Conservation (phyloP, 2,329 filamentous ascomycete species). For the Neurospora crassa region DNA sequence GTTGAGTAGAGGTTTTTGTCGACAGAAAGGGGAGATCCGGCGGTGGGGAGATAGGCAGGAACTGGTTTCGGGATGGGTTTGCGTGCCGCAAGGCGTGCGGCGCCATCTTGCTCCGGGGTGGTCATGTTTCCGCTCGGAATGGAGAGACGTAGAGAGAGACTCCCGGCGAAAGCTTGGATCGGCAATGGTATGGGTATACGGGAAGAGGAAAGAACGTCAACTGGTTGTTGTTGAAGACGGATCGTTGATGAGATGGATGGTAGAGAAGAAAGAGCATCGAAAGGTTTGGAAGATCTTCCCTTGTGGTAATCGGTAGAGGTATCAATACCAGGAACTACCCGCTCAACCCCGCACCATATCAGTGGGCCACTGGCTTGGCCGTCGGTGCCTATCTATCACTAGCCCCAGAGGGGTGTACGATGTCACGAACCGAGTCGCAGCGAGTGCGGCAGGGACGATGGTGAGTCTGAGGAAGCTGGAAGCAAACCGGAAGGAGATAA, state of each 20-base stretch:
- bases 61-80: conserved; percentile 36
- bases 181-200: neutral
- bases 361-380: neutral
- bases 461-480: neutral
- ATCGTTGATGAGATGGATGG: neutral
- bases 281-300: neutral
- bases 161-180: neutral
- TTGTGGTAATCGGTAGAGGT: neutral
- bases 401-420: neutral
- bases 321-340: neutral
- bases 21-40: conserved; percentile 23
- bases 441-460: neutral
- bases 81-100: conserved; percentile 31
- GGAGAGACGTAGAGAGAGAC: neutral
- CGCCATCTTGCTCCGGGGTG: conserved; percentile 17
- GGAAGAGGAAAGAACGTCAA: neutral
- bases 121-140: neutral
- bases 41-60: conserved; percentile 27
- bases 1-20: conserved; percentile 46
- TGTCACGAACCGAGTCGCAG: neutral
- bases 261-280: neutral
- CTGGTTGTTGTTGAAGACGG: neutral
- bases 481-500: neutral
- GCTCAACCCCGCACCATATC: neutral
- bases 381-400: neutral